Conservation (phyloP, 805 yeast species). For the Deakozyma indianensis region DNA sequence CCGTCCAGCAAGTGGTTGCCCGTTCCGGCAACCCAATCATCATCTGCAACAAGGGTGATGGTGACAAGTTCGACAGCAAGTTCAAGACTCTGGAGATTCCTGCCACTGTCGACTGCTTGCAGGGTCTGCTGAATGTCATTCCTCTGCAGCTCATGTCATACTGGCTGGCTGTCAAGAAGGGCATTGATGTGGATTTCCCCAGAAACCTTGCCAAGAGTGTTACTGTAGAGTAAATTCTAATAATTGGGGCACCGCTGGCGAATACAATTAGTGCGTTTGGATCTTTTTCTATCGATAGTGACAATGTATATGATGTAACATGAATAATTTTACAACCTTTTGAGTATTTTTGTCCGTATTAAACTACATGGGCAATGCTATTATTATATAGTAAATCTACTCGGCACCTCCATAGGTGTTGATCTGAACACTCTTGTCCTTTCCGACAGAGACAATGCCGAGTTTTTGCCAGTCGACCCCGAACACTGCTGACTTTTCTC, state of each 20-base stretch:
- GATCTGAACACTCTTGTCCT: constrained; percentile 84
- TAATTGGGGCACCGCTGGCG: too few species aligned
- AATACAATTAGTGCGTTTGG: not conserved
- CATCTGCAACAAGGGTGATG: constrained; percentile 73
- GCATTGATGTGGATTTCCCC: constrained; percentile 96
- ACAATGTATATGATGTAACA: constrained; percentile 9
- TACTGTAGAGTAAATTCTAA: constrained; percentile 61
- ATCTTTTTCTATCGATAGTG: not conserved
- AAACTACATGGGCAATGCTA: too few species aligned
- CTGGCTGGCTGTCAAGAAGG: constrained; percentile 91
- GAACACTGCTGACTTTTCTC: constrained; percentile 51
- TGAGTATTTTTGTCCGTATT: too few species aligned
- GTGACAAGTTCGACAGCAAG: constrained; percentile 23
- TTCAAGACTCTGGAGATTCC: constrained; percentile 70
- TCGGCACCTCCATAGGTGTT: constrained; percentile 27
- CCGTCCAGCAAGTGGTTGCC: constrained; percentile 92
- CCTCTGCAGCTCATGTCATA: constrained; percentile 94
- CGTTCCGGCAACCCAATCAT: constrained; percentile 95
- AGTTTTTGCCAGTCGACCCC: constrained; percentile 74
- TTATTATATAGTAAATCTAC: too few species aligned
- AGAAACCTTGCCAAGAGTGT: constrained; percentile 97
- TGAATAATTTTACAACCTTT: not conserved
- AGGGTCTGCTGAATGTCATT: constrained; percentile 85
- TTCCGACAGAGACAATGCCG: constrained; percentile 88
- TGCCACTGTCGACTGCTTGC: constrained; percentile 90